Evolutionary conservation across 2,329 filamentous ascomycete species (phyloP).

Genomic region (Cladophialophora psammophila): DNA sequence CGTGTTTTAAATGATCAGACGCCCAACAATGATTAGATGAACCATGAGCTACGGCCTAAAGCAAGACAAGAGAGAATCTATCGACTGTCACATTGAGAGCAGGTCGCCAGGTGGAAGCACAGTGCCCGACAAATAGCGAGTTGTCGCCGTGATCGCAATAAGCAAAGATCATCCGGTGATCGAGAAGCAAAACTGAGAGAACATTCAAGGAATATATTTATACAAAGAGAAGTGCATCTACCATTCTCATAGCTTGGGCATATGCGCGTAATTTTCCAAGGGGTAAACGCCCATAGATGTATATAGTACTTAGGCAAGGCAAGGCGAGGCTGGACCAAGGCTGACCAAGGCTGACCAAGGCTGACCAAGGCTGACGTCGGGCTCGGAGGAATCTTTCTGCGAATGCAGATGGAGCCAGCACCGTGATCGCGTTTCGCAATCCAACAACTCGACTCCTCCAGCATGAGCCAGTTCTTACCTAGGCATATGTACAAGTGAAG

Average conservation of each 20-base stretch:
- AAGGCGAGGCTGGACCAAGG: background rate
- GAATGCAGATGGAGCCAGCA: background rate
- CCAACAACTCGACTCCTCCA: background rate
- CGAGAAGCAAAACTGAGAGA: background rate
- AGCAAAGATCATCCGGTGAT: background rate
- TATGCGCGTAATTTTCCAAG: no score
- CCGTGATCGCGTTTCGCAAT: background rate
- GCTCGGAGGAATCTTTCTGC: conserved; percentile 18
- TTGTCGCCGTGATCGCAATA: background rate
- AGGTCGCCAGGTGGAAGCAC: background rate
- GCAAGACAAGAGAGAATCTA: background rate
- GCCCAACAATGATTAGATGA: background rate
- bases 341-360: no score
- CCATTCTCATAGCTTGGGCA: background rate
- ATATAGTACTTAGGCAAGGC: no score
- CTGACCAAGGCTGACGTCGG: conserved; percentile 2
- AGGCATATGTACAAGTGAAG: background rate
- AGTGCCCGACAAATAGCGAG: background rate
- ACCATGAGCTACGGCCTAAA: conserved; percentile 2
- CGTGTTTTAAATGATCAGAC: background rate
- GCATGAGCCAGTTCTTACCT: background rate
- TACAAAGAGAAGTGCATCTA: background rate
- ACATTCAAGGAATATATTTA: background rate
- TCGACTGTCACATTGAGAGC: background rate
- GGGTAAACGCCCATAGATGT: no score